Evolutionary conservation across 2,329 filamentous ascomycete genomes (phyloP), one percentile per base, ranked within the genome.

Genomic region (Harringtonia lauricola): DNA sequence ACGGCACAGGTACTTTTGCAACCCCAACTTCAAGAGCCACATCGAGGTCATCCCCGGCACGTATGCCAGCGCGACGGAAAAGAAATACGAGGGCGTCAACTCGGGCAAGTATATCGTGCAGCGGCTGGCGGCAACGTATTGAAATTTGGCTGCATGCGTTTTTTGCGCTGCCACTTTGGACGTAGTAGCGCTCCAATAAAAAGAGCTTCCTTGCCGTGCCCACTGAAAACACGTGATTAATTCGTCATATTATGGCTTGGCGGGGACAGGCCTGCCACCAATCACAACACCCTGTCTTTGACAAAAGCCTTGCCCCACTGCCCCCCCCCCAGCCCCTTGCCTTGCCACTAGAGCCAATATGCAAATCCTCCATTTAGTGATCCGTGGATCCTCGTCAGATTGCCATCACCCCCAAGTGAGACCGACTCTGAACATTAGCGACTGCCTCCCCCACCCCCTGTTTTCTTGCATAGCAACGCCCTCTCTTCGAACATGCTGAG

Each of bases 1-100:
- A 31, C 14, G 3, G 9, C 12, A 5, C 37, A 76, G 72, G 4
- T 94, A 94, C 64, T 94, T 94, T 59, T 94, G 87, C 68, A 90
- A 94, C 53, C 86, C 87, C 9, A 88, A 94, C 57, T 83, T 78
- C 57, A 75, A 84, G 47, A 75, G 72, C 52, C 66, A 74, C 44
- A 94, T 94, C 51, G 83, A 92, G 53, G 85, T 81, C 2, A 76
- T 94, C 36, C 87, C 86, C 0, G 84, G 85, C 0, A 94, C 87
- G 0, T 90, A 76, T 56, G 65, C 61, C 1, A 58, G 60, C 4
- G 71, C 82, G 47, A 64, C 66, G 45, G 76, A 83, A 35, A 90
- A 84, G 68, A 92, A 89, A 64, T 95, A 95, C 55, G 64, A 73
- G 29, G 78, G 75, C 1, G 80, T 95, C 53, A 85, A 81, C 46